Evolutionary conservation across 169 alveolate species (phyloP), one percentile per base, ranked within the genome.

Genomic region (Plasmodium fragile): DNA sequence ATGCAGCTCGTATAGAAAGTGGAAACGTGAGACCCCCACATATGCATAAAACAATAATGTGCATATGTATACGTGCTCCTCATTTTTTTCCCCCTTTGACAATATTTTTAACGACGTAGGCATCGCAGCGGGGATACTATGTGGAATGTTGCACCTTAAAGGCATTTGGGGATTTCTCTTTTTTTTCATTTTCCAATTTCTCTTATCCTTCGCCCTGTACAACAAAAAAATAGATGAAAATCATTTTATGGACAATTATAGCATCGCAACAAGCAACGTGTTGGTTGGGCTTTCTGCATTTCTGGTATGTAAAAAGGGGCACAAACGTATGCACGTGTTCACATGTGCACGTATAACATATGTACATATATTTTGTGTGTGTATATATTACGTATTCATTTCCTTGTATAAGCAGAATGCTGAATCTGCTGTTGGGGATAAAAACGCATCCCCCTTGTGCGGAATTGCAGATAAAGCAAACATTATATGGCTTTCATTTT

Each of bases 171-270:
- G 93, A 16, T 87, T 87, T 43, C 16, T 87, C 30, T 87, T 87
- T 87, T 87, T 87, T 87, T 79, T 87, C 81, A 36, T 87, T 59
- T 72, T 87, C 22, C 93, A 87, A 45, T 87, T 87, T 77, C 73
- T 87, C 13, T 28, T 45, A 13, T 87, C 93, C 18, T 77, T 87
- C 52, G 82, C 34, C 36, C 18, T 87, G 49, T 87, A 87, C 83
- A 87, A 87, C 55, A 87, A 78, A 78, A 87, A 87, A 87, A 87
- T 87, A 59, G 82, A 87, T 87, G 93, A 87, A 87, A 87, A 87
- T 75, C 81, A 87, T 78, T 87, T 78, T 65, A 73, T 87, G 43
- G 93, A 87, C 59, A 87, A 87, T 80, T 87, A 55, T 78, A 87
- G 25, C 71, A 87, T 87, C 70, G 93, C 89, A 87, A 87, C 85